phyloP scores from a whole-genome alignment of 2,329 filamentous ascomycete genomes.

The Kalmusia sp. region DNA sequence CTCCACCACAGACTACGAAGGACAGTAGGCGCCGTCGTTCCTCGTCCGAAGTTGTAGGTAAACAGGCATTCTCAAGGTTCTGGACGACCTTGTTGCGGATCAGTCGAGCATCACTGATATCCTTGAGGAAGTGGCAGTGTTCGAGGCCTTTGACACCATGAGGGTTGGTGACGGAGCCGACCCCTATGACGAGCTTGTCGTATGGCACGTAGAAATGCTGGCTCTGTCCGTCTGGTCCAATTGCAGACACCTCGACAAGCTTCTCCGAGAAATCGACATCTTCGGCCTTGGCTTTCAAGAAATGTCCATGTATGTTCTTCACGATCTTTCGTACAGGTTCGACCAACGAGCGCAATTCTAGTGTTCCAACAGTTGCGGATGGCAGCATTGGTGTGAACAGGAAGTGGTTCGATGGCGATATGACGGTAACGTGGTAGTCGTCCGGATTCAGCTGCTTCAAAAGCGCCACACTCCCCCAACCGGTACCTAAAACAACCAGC shows the following conservation, averaged over 20 bases:
- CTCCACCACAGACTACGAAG: constrained; percentile 94
- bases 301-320: constrained; percentile 80
- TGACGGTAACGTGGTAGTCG: constrained; percentile 94
- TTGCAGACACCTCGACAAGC: constrained; percentile 83
- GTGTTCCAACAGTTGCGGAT: constrained; percentile 92
- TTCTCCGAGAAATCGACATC: constrained; percentile 92
- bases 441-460: constrained; percentile 89
- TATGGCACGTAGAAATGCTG: constrained; percentile 92
- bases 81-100: constrained; percentile 89
- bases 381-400: constrained; percentile 98
- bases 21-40: constrained; percentile 88
- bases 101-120: constrained; percentile 87
- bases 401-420: constrained; percentile 96
- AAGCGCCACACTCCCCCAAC: constrained; percentile 92
- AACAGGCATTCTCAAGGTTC: constrained; percentile 87
- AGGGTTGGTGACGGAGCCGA: constrained; percentile 90
- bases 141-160: constrained; percentile 96
- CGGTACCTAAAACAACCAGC: constrained; percentile 89
- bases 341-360: constrained; percentile 88
- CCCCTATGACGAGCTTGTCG: constrained; percentile 92
- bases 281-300: constrained; percentile 84
- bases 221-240: constrained; percentile 73
- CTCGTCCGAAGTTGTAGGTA: constrained; percentile 90
- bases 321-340: constrained; percentile 92
- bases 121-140: constrained; percentile 93